phyloP scores from a whole-genome alignment of 768 basidiomycete genomes.

The Chlorophyllum brunneum region DNA sequence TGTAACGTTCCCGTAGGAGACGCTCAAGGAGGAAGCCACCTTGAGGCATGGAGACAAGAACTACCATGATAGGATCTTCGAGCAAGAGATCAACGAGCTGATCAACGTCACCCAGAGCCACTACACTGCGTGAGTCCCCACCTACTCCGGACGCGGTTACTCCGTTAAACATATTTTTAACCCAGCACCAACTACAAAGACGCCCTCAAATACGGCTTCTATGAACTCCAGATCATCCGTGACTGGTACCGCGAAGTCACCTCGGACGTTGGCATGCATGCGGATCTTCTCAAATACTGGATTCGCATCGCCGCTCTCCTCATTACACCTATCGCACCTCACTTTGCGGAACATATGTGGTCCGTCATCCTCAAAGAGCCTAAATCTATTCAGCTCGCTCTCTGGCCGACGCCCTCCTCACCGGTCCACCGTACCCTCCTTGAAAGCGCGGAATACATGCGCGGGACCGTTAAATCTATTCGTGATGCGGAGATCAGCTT shows the following conservation, averaged over 20 bases:
- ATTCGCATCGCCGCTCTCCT: slow-evolving; percentile 78
- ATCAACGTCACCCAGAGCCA: slow-evolving; percentile 78
- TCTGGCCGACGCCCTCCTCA: slow-evolving; percentile 69
- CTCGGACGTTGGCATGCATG: slow-evolving; percentile 86
- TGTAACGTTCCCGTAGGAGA: slow-evolving; percentile 52
- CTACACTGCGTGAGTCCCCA: slow-evolving; percentile 70
- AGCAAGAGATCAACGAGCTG: slow-evolving; percentile 84
- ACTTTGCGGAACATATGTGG: slow-evolving; percentile 93
- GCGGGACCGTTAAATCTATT: slow-evolving; percentile 84
- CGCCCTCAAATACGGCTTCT: slow-evolving; percentile 92
- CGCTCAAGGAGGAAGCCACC: slow-evolving; percentile 64
- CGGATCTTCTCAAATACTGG: slow-evolving; percentile 82
- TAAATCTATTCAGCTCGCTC: slow-evolving; percentile 76
- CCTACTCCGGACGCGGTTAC: no score
- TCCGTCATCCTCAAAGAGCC: slow-evolving; percentile 65
- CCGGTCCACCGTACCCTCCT: slow-evolving; percentile 63
- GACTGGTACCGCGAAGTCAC: slow-evolving; percentile 98
- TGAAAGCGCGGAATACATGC: slow-evolving; percentile 83
- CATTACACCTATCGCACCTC: slow-evolving; percentile 85
- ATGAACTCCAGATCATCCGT: slow-evolving; percentile 86
- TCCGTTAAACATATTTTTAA: no score
- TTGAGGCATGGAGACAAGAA: slow-evolving; percentile 72
- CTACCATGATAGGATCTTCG: slow-evolving; percentile 88
- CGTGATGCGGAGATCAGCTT: slow-evolving; percentile 82
- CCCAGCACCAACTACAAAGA: slow-evolving; percentile 91